Base-by-base conservation (phyloP, 495 filamentous ascomycete genomes). In the Wilcoxina mikolae region DNA sequence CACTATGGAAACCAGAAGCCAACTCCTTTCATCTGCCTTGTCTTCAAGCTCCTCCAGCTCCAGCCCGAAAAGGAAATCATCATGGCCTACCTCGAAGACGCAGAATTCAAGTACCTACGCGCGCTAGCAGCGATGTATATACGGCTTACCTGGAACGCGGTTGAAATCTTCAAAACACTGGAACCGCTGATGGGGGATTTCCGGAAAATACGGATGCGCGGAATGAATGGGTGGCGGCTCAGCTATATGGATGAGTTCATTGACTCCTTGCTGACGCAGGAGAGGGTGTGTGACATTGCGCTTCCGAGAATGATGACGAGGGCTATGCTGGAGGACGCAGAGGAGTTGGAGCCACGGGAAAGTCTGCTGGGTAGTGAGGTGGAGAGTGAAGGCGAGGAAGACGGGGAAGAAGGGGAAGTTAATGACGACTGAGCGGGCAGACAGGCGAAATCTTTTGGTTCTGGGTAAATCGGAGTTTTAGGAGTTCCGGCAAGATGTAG, bases 181-280 rank as follows among this genome's bases (percentile, higher is more conserved):
- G 91, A 99, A 72, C 87, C 86, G 35, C 75, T 87, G 35, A 69
- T 99, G 28, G 77, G 79, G 53, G 91, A 99, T 65, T 77, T 76
- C 54, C 73, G 91, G 50, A 99, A 95, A 69, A 60, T 99, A 66
- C 78, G 81, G 67, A 68, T 86, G 52, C 75, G 84, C 52, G 79
- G 80, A 3, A 76, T 84, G 55, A 80, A 79, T 42, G 85, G 87
- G 2, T 81, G 74, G 46, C 73, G 69, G 20, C 67, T 96, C 43
- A 88, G 85, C 38, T 84, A 77, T 65, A 77, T 99, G 73, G 91
- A 99, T 70, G 81, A 86, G 65, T 96, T 99, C 64, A 76, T 96
- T 48, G 91, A 96, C 69, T 85, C 93, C 57, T 70, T 99, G 53
- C 71, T 99, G 53, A 85, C 80, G 0, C 93, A 94, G 70, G 84